Percentiles rank a stretch among this genome's conserved stretches.
Evolutionary conservation across 371 early-diverging fungal genomes (phyloP).

Genomic region (Saksenaea oblongispora): DNA sequence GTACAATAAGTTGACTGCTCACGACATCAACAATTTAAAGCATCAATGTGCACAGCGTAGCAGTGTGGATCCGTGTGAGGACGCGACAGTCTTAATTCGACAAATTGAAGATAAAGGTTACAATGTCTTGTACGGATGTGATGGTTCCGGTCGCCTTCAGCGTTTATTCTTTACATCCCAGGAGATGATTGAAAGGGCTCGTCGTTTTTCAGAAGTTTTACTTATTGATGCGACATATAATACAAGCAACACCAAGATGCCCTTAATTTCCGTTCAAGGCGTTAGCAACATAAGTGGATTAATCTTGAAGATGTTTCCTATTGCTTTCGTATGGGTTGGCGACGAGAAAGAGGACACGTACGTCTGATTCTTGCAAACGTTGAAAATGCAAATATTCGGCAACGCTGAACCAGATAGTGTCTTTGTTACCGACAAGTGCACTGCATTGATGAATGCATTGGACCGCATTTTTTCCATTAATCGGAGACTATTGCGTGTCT

Average conservation of each 20-base stretch:
- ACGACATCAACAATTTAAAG: too few relatives aligned
- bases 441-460: conserved; percentile 5
- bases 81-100: too few relatives aligned
- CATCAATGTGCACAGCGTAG: too few relatives aligned
- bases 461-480: background rate
- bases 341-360: conserved; percentile 4
- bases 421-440: conserved; percentile 3
- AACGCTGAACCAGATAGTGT: background rate
- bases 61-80: too few relatives aligned
- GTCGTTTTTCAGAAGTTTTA: conserved; percentile 2
- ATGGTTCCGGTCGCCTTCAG: too few relatives aligned
- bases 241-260: background rate
- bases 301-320: background rate
- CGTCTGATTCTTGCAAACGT: background rate
- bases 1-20: too few relatives aligned
- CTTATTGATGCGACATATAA: conserved; percentile 15
- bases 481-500: background rate
- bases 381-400: background rate
- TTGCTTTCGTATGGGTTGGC: conserved; percentile 10
- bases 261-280: conserved; percentile 6
- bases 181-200: background rate
- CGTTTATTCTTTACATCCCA: conserved; percentile 1
- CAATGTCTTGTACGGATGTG: too few relatives aligned
- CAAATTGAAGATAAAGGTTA: too few relatives aligned
- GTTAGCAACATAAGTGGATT: conserved; percentile 6